Evolutionary conservation across 2,329 filamentous ascomycete genomes (phyloP), one percentile per base, ranked within the genome.

Genomic region (Myriosclerotinia curreyana): DNA sequence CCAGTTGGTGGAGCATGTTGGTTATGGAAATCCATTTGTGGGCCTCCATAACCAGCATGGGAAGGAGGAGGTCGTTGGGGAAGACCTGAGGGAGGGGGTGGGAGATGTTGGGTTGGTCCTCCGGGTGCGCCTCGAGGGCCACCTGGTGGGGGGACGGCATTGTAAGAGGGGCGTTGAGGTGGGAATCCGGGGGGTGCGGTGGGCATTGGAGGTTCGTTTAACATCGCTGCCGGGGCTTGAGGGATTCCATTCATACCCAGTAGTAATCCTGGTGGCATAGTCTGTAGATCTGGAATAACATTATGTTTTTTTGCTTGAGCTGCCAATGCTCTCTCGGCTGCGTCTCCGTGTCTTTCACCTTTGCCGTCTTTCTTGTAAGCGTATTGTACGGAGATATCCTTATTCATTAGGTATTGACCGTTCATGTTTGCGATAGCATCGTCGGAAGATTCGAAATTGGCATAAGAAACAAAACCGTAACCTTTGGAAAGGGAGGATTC

Each of bases 351-450:
- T 65, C 95, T 83, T 79, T 98, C 94, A 71, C 94, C 94, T 79
- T 96, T 96, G 70, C 95, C 95, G 74, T 99, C 95, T 79, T 98
- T 98, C 83, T 99, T 99, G 84, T 96, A 98, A 48, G 95, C 95
- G 77, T 98, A 99, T 77, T 98, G 94, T 52, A 99, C 95, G 3
- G 90, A 91, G 71, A 98, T 89, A 77, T 96, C 91, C 79, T 96
- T 96, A 81, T 95, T 96, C 82, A 96, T 93, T 66, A 99, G 86
- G 77, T 95, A 98, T 79, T 98, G 93, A 60, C 92, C 92, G 75
- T 96, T 90, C 89, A 99, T 93, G 75, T 94, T 95, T 69, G 87
- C 84, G 68, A 96, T 91, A 50, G 95, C 93, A 67, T 91, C 89
- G 74, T 99, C 95, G 14, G 92, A 95, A 71, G 92, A 90, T 74